Base-by-base conservation (phyloP, 108 stramenopile species). In the Pseudonitzschia multiseries region DNA sequence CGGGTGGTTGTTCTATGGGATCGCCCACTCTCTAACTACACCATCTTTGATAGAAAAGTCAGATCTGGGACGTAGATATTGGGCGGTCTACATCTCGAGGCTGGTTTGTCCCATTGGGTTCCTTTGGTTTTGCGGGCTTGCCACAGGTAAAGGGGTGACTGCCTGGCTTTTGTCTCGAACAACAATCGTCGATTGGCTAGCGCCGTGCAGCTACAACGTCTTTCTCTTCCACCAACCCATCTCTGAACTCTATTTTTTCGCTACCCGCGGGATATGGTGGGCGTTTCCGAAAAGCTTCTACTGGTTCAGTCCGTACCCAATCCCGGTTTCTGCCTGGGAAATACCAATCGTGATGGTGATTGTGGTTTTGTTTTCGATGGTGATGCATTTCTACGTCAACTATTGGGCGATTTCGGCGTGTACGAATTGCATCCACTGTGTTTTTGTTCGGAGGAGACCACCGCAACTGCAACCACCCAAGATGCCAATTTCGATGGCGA, bases 221-320 rank as follows among this genome's bases (percentile, higher is more conserved):
- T 71, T 51, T 60, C 70, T 71, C 57, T 71, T 71, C 40, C 70
- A 71, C 56, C 57, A 59, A 27, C 48, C 41, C 20, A 54, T 71
- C 36, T 5, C 18, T 8, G 57, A 71, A 41, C 41, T 54, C 31
- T 71, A 71, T 12, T 71, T 42, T 59, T 57, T 41, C 15, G 70
- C 57, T 0, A 71, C 70, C 14, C 27, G 70, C 1, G 21, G 70
- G 57, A 24, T 57, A 3, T 71, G 70, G 70, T 71, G 54, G 54
- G 36, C 56, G 13, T 57, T 40, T 21, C 56, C 57, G 5, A 71
- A 71, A 43, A 20, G 36, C 36, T 71, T 71, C 43, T 71, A 59
- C 24, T 71, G 70, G 70, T 71, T 71, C 56, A 63, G 62, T 10
- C 54, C 54, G 54, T 26, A 56, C 10, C 54, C 54, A 12, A 26